Conservation (phyloP, 2,329 filamentous ascomycete species). For the Calonectria multiphialidica region DNA sequence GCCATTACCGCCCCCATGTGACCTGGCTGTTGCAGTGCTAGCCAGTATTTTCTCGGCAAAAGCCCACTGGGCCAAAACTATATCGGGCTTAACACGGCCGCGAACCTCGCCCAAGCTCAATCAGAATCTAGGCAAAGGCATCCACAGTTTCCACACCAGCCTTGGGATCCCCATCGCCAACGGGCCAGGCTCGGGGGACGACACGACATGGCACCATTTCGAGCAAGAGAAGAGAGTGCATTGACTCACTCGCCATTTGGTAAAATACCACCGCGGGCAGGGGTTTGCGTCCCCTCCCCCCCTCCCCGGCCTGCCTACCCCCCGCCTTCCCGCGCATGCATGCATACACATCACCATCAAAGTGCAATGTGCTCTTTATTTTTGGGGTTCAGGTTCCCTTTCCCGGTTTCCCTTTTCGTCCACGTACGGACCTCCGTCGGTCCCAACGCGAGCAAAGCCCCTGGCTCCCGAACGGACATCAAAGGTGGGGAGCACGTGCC, state of each 20-base stretch:
- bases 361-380: not conserved
- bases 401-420: not conserved
- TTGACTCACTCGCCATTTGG: slow-evolving; percentile 17
- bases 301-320: not conserved
- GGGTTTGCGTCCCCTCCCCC: not conserved
- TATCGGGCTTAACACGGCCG: slow-evolving; percentile 11
- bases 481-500: not conserved
- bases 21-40: not conserved
- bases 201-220: slow-evolving; percentile 10
- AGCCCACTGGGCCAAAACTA: not conserved
- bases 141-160: slow-evolving; percentile 33
- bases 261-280: not conserved
- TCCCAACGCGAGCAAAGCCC: not conserved
- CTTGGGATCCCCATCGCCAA: slow-evolving; percentile 17
- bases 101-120: slow-evolving; percentile 1
- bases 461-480: not conserved
- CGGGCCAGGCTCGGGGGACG: not conserved
- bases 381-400: not conserved
- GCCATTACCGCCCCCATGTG: not conserved
- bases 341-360: not conserved
- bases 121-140: slow-evolving; percentile 40
- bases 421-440: not conserved
- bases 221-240: not conserved
- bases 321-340: not conserved
- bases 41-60: not conserved